Base-by-base conservation (phyloP, 805 yeast species). In the Yarrowia deformans region DNA sequence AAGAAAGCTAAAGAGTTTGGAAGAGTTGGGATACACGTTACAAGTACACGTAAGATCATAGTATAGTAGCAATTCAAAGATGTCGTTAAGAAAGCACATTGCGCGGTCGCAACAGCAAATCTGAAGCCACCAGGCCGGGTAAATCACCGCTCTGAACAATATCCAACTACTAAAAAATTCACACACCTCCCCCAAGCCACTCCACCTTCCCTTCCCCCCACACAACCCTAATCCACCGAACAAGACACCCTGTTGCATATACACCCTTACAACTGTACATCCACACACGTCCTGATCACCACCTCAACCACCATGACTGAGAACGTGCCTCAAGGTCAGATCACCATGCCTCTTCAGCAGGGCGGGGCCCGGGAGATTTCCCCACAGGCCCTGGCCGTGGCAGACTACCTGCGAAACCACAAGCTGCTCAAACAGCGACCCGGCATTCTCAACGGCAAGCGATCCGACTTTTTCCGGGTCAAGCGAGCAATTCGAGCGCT, bases 401-500 rank as follows among this genome's bases (percentile, higher is more conserved):
- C 97, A 48, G 83, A 84, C 67, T 90, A 83, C 71, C 81, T 93
- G 71, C 87, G 94, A 70, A 85, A 86, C 73, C 84, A 90, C 77
- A 76, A 81, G 42, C 78, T 80, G n/a, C 82, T 94, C 72, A 95
- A 94, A 76, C 90, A 89, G 78, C 87, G 99, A 74, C 85, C 85
- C 71, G 98, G 98, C 14, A 78, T 88, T n/a, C 81, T 88, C 68
- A 88, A 89, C 74, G 88, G 89, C 69, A 85, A 85, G 71, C 87
- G 87, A 60, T 84, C 86, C 43, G 97, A 91, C 70, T 93, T 95
- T 78, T 95, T 94, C 84, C 84, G 97, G 73, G 76, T 83, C 78
- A 94, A 94, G 78, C 85, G 99, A 74, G 89, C 91, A 52, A 80
- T 86, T 14, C 83, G 98, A 72, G 97, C 96, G 0, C 82, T 94